These are phyloP conservation scores for Microascus cirrosus DNA, from an alignment of 2,329 filamentous ascomycete species.

Conservation along the genomic window DNA sequence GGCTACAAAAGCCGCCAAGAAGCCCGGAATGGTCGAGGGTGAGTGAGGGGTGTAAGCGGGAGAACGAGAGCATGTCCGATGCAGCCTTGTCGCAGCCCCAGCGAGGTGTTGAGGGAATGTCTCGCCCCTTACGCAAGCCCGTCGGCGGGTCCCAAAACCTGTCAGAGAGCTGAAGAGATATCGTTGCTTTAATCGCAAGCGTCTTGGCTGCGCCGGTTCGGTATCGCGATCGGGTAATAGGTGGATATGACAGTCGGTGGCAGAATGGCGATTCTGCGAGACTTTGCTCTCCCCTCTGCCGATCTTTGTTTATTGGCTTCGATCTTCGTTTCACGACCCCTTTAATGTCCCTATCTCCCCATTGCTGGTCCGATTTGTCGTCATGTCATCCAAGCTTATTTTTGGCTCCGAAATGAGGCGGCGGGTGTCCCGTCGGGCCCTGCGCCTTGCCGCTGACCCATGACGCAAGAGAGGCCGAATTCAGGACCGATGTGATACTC, in stretches of 20 bases:
- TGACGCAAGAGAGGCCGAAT: not conserved
- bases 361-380: not conserved
- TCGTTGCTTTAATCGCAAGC: no score
- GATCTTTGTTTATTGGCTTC: conserved; percentile 2
- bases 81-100: not conserved
- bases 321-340: conserved; percentile 1
- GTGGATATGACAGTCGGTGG: not conserved
- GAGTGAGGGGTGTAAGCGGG: not conserved
- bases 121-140: not conserved
- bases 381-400: not conserved
- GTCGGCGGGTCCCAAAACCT: no score
- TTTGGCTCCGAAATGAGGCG: not conserved
- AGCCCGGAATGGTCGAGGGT: not conserved
- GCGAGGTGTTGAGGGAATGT: not conserved
- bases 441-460: not conserved
- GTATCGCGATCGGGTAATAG: no score
- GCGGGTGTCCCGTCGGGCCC: not conserved
- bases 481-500: no score
- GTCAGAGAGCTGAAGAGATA: no score
- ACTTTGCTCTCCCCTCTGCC: not conserved
- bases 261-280: not conserved
- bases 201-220: no score
- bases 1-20: not conserved
- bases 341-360: conserved; percentile 1
- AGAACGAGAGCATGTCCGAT: not conserved